A percentile compares a stretch with the other conserved stretches of the same genome.
Evolutionary conservation across 768 basidiomycete genomes (phyloP).

Genomic region (Agrocybe praecox): DNA sequence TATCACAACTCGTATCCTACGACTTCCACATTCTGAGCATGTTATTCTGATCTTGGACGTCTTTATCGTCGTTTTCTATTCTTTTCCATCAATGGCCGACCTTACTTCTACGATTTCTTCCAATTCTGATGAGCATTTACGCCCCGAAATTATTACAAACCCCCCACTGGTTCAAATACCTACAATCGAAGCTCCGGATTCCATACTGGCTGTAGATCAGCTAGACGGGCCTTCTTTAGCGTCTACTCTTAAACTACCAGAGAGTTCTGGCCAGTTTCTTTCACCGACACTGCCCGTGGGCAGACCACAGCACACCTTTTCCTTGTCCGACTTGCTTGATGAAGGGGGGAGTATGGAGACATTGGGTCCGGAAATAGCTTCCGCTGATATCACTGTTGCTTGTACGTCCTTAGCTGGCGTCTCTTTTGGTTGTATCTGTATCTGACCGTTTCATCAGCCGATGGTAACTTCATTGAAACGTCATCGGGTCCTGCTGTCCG

Average conservation of each 20-base stretch:
- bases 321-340: constrained; percentile 44
- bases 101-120: constrained; percentile 18
- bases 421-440: constrained; percentile 9
- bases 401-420: constrained; percentile 41
- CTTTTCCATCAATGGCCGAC: constrained; percentile 21
- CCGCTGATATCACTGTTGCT: constrained; percentile 61
- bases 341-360: constrained; percentile 37
- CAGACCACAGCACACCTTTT: constrained; percentile 43
- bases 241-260: constrained; percentile 25
- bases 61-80: constrained; percentile 10
- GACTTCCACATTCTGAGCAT: constrained; percentile 26
- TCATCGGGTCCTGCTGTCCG: constrained; percentile 75
- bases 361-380: constrained; percentile 51
- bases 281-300: constrained; percentile 42
- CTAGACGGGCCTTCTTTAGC: constrained; percentile 22
- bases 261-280: constrained; percentile 31
- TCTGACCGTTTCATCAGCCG: constrained; percentile 45
- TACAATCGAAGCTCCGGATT: constrained; percentile 24
- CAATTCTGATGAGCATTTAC: constrained; percentile 28
- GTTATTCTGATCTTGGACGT: constrained; percentile 25
- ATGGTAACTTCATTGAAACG: constrained; percentile 80
- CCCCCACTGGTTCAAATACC: constrained; percentile 23
- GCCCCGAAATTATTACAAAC: constrained; percentile 28
- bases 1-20: constrained; percentile 7
- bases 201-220: constrained; percentile 22